Base-by-base conservation (phyloP, 179 eudicot species). In the Sideroxylon spinosum region DNA sequence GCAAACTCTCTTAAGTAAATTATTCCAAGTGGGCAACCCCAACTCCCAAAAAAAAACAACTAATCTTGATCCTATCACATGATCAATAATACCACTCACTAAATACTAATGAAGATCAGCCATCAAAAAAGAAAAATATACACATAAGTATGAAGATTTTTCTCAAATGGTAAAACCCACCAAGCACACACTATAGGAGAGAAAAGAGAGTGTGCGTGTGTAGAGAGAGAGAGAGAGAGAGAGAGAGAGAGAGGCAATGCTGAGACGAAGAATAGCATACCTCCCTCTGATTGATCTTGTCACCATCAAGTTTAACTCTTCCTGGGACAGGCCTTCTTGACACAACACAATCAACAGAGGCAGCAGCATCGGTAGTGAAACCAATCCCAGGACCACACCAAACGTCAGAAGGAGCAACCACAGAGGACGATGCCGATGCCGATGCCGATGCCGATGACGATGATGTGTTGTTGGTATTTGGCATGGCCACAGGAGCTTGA, bases 311-410 rank as follows among this genome's bases (percentile, higher is more conserved):
- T 82, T 87, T 91, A 46, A 86, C 84, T 64, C 95, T 84, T 22
- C 80, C 83, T 75, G 87, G 52, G 23, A 70, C 76, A 67, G 91
- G 88, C 32, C 95, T 84, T 55, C 82, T 78, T 32, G 91, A 81
- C 53, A 87, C 88, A 56, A 91, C 91, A 85, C 90, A 89, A 82
- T 94, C 94, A 75, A 88, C 93, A 77, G 89, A 83, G 63, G 88
- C 88, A 59, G 88, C 88, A 78, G 91, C 88, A 82, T 87, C 90
- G 23, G 87, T 74, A 8, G 73, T 25, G 26, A 87, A 52, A 32
- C 87, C 91, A 50, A 90, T 91, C 77, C 95, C 93, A n/a, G 92
- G 93, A 9, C 91, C 96, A 80, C 98, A 93, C 91, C 97, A 91
- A 71, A 95, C 91, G 84, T 95, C 98, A 65, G 87, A 91, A 26